phyloP scores from a whole-genome alignment of 345 rosid species.

The Gossypioides kirkii region DNA sequence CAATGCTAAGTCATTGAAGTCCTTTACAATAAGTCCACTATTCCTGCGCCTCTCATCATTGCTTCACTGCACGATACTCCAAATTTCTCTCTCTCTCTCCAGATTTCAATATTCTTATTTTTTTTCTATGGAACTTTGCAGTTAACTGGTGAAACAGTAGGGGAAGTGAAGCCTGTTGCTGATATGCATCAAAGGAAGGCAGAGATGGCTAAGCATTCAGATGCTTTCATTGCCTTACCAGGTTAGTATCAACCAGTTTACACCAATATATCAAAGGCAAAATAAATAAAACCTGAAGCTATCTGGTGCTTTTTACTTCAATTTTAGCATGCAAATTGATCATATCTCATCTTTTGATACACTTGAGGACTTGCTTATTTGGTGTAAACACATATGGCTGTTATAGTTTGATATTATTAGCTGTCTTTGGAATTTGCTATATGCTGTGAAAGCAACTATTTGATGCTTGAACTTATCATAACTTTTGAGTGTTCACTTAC shows the following conservation, averaged over 20 bases:
- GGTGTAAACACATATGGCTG: not conserved
- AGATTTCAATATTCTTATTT: conserved; percentile 13
- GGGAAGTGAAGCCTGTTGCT: conserved; percentile 99
- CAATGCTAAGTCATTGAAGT: conserved; percentile 20
- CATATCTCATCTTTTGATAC: conserved; percentile 17
- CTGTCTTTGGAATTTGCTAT: conserved; percentile 14
- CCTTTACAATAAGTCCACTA: conserved; percentile 23
- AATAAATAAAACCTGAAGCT: conserved; percentile 11
- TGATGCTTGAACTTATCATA: conserved; percentile 22
- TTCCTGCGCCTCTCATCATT: conserved; percentile 49
- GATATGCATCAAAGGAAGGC: conserved; percentile 99
- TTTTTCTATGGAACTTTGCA: conserved; percentile 37
- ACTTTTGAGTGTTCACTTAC: conserved; percentile 22
- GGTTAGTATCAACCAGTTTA: conserved; percentile 42
- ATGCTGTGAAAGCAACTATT: conserved; percentile 32
- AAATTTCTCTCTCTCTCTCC: not conserved
- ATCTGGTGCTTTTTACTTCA: conserved; percentile 21
- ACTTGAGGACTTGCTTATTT: conserved; percentile 4
- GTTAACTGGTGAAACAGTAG: conserved; percentile 99
- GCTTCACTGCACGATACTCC: conserved; percentile 42
- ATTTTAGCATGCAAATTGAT: conserved; percentile 13
- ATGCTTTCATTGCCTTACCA: conserved; percentile 99
- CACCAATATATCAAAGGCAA: conserved; percentile 19
- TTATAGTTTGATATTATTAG: conserved; percentile 3
- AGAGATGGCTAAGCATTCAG: conserved; percentile 99